Conservation (phyloP, 192 early-diverging fungal genomes). For the Backusella macrospora region DNA sequence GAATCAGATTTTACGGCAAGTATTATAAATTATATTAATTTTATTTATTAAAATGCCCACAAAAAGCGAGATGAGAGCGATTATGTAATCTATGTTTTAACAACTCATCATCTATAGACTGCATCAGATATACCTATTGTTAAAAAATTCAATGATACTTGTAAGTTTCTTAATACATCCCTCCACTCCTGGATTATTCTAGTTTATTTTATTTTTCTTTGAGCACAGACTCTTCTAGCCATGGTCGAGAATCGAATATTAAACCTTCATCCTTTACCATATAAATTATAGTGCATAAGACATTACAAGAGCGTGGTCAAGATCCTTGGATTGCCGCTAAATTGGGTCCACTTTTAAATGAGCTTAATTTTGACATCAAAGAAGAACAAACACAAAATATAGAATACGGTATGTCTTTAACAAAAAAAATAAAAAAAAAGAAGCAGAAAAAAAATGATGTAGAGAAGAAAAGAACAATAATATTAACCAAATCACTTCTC, state of each 20-base stretch:
- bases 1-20: conserved; percentile 28
- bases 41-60: background rate
- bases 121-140: conserved; percentile 11
- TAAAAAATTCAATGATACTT: background rate
- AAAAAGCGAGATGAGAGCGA: background rate
- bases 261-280: conserved; percentile 4
- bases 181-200: background rate
- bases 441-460: too few relatives aligned
- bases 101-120: background rate
- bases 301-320: conserved; percentile 26
- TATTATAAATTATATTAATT: background rate
- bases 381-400: conserved; percentile 14
- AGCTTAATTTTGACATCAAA: conserved; percentile 17
- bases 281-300: conserved; percentile 19
- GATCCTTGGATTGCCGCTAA: conserved; percentile 27
- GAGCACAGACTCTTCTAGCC: background rate
- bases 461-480: background rate
- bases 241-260: conserved; percentile 11
- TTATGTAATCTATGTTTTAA: background rate
- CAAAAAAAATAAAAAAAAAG: background rate
- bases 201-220: conserved; percentile 2
- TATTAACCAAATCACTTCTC: background rate
- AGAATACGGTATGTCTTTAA: conserved; percentile 11
- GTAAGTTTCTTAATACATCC: conserved; percentile 7
- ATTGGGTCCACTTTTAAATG: conserved; percentile 16